A percentile compares a stretch with the other conserved stretches of the same genome.
Conservation (phyloP, 75 land plant genomes). For the Isoetes taiwanensis region DNA sequence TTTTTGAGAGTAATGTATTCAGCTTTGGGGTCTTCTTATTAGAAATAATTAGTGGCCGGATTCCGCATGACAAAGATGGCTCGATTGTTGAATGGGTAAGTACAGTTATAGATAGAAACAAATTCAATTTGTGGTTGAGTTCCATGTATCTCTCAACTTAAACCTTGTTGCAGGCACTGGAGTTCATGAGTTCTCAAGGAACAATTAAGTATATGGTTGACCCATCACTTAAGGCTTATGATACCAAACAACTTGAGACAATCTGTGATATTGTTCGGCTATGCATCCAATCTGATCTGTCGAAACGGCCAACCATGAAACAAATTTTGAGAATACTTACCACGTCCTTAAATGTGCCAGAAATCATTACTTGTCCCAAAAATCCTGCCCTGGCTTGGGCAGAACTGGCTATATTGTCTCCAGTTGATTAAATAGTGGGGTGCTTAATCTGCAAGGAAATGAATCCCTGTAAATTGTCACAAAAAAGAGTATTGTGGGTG, state of each 20-base stretch:
- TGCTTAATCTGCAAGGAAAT: too few relatives aligned
- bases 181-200: slow-evolving; percentile 16
- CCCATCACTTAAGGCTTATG: slow-evolving; percentile 34
- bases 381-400: slow-evolving; percentile 80
- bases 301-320: slow-evolving; percentile 43
- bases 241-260: slow-evolving; percentile 21
- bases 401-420: slow-evolving; percentile 54
- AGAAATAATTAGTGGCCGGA: slow-evolving; percentile 47
- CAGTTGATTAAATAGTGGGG: too few relatives aligned
- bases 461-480: too few relatives aligned
- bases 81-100: slow-evolving; percentile 33
- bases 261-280: slow-evolving; percentile 28
- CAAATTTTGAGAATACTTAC: slow-evolving; percentile 29
- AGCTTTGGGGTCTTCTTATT: slow-evolving; percentile 52
- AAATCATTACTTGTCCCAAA: slow-evolving; percentile 41
- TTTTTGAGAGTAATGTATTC: slow-evolving; percentile 36
- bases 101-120: background rate
- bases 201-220: slow-evolving; percentile 33
- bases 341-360: slow-evolving; percentile 32
- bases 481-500: too few relatives aligned
- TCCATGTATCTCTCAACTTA: slow-evolving; percentile 6
- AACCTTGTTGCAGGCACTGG: slow-evolving; percentile 5
- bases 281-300: slow-evolving; percentile 34
- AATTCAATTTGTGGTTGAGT: too few relatives aligned
- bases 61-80: slow-evolving; percentile 20